Evolutionary conservation across 176 grass and related monocot genomes (phyloP), one percentile per base, ranked within the genome.

Genomic region (Triticum turgidum): DNA sequence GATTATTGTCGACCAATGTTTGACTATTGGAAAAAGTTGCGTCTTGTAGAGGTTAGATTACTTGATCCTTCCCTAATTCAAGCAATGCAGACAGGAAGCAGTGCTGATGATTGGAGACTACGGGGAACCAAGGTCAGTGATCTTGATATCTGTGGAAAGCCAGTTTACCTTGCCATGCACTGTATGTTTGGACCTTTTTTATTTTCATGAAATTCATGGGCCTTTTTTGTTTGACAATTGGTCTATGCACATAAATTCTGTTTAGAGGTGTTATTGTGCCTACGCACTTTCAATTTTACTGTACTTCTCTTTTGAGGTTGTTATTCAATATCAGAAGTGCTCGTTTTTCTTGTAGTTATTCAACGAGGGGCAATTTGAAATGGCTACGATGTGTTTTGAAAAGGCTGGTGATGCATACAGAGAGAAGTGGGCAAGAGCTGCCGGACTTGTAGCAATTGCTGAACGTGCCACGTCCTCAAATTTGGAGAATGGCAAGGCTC

Each of bases 371-470:
- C 90, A 94, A 35, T 97, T 89, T 89, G 95, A 97, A 79, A 92
- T 94, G 81, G 95, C 95, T 11, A 92, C 79, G 5, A 87, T 98
- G 89, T 98, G 95, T 66, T 98, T 98, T 58, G 93, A 93, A 74
- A 95, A 93, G 80, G 91, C 93, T 21, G 95, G 95, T 77, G 95
- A 98, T 79, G 76, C 51, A 12, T 59, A 91, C 45, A 85, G 73
- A 64, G 93, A 90, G 74, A 98, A 91, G 34, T 90, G 93, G 91
- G 91, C 95, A 38, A 92, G 79, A 86, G 95, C 95, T 33, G 89
- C 95, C 11, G 95, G 95, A 18, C 95, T 97, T 69, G 29, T 91
- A 59, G 79, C 84, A 21, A 86, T 59, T 34, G 91, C 91, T 71
- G 95, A 97, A 5, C 92, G 65, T 52, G 37, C 84, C 18, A 93